Percentiles rank a stretch among this genome's conserved stretches.
phyloP scores from a whole-genome alignment of 345 rosid species.

The Aquilaria yunnanensis region DNA sequence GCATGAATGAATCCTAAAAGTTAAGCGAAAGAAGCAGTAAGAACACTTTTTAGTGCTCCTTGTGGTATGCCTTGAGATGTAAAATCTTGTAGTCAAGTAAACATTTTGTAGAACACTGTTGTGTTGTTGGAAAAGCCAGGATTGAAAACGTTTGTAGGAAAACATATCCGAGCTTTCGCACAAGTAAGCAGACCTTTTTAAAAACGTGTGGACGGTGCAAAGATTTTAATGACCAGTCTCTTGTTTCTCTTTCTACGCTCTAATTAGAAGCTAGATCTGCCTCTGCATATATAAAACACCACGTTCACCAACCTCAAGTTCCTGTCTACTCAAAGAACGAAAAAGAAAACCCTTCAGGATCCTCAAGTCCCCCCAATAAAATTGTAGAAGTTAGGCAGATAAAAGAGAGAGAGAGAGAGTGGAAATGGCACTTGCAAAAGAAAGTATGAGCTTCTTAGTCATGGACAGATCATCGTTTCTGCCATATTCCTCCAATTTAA shows the following conservation, averaged over 20 bases:
- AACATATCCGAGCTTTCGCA: too few relatives aligned
- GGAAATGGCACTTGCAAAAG: slow-evolving; percentile 57
- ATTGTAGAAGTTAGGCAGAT: background rate
- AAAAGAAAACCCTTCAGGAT: background rate
- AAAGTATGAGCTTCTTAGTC: slow-evolving; percentile 48
- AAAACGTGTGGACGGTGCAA: slow-evolving; percentile 82
- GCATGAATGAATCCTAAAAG: too few relatives aligned
- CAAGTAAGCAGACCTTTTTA: background rate
- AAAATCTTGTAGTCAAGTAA: too few relatives aligned
- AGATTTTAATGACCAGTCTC: background rate
- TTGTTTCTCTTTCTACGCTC: background rate
- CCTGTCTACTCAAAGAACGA: slow-evolving; percentile 7
- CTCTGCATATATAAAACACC: background rate
- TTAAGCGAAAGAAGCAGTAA: too few relatives aligned
- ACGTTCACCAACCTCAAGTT: background rate
- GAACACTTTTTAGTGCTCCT: too few relatives aligned
- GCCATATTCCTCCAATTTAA: slow-evolving; percentile 22
- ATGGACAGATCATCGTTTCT: slow-evolving; percentile 33
- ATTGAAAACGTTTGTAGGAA: background rate
- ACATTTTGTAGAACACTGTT: too few relatives aligned
- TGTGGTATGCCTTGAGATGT: too few relatives aligned
- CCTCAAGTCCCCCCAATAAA: background rate
- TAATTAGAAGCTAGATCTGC: too few relatives aligned
- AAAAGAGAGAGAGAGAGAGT: background rate
- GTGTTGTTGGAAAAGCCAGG: background rate